Base-by-base conservation (phyloP, 164 flowering plant genomes). In the Buxus sempervirens region DNA sequence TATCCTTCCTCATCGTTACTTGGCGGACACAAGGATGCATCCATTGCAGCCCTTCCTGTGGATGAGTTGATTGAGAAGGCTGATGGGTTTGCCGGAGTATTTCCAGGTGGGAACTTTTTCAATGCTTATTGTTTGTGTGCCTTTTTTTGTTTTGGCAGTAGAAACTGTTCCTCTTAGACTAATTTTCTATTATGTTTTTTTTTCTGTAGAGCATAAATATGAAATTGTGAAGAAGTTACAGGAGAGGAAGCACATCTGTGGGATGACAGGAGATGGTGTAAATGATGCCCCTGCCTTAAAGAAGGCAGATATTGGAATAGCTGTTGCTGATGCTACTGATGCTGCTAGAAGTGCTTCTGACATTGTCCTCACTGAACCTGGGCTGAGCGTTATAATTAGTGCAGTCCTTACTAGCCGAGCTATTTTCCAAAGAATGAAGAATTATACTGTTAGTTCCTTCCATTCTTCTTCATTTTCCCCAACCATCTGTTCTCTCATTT, bases 381-480 rank as follows among this genome's bases (percentile, higher is more conserved):
- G 68, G 25, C 68, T 65, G 9, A 65, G 68, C 32, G 68, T 65
- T n/a, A 65, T 65, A 12, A 54, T 65, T 20, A 65, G 68, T 65
- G 68, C 58, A 21, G 57, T 65, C 21, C 60, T 65, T 18, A 54
- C 68, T 25, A 94, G 98, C 79, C 82, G 98, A 75, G 96, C 97
- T 59, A 94, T 94, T 63, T 94, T 94, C 85, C 98, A 94, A 67
- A 87, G 98, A 80, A 94, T 94, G 98, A 94, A 94, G 82, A 94
- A 94, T 77, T 94, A 94, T 77, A 94, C 98, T 1, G 95, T 89
- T 45, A 67, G 86, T 73, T 48, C 26, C 54, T 67, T 41, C 1
- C 19, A 16, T 36, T 0, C 6, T 64, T 41, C 10, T 38, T 45
- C 2, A 45, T 45, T 10, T 5, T 10, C 51, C 12, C 9, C 51